Evolutionary conservation across 73 alveolate genomes (phyloP).

Genomic region (Paramecium octaurelia): DNA sequence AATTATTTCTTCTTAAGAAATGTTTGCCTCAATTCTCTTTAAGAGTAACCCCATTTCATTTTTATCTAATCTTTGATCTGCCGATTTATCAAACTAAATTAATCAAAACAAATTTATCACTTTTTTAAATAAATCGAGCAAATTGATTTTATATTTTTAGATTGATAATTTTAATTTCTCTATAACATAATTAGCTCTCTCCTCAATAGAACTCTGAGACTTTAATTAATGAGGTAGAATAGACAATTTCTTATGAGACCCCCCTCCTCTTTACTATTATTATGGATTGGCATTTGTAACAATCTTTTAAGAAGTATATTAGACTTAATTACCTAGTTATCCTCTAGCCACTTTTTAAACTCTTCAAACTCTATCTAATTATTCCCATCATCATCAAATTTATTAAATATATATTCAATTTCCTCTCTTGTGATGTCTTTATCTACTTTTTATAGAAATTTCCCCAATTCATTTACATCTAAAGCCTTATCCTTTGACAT

Average conservation of each 20-base stretch:
- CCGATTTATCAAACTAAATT: slow-evolving; percentile 49
- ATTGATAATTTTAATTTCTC: slow-evolving; percentile 55
- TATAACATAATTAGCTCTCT: slow-evolving; percentile 59
- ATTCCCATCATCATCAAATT: slow-evolving; percentile 63
- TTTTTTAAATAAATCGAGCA: slow-evolving; percentile 52
- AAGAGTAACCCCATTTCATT: slow-evolving; percentile 41
- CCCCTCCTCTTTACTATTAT: slow-evolving; percentile 29
- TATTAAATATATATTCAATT: slow-evolving; percentile 60
- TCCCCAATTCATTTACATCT: slow-evolving; percentile 58
- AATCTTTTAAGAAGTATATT: neutral
- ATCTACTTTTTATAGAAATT: slow-evolving; percentile 47
- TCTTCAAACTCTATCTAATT: slow-evolving; percentile 58
- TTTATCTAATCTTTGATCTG: slow-evolving; percentile 48
- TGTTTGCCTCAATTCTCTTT: slow-evolving; percentile 50
- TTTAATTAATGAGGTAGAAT: slow-evolving; percentile 41
- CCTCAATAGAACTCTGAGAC: slow-evolving; percentile 17
- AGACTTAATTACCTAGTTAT: slow-evolving; percentile 12
- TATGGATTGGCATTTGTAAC: slow-evolving; percentile 6
- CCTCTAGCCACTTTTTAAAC: slow-evolving; percentile 60
- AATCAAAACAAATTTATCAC: neutral
- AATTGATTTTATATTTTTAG: slow-evolving; percentile 47
- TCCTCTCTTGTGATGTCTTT: slow-evolving; percentile 55
- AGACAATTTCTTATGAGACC: slow-evolving; percentile 36
- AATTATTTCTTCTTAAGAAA: slow-evolving; percentile 9
- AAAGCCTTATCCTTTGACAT: slow-evolving; percentile 57